phyloP scores from a whole-genome alignment of 345 rosid genomes.

The Gynandropsis gynandra region DNA sequence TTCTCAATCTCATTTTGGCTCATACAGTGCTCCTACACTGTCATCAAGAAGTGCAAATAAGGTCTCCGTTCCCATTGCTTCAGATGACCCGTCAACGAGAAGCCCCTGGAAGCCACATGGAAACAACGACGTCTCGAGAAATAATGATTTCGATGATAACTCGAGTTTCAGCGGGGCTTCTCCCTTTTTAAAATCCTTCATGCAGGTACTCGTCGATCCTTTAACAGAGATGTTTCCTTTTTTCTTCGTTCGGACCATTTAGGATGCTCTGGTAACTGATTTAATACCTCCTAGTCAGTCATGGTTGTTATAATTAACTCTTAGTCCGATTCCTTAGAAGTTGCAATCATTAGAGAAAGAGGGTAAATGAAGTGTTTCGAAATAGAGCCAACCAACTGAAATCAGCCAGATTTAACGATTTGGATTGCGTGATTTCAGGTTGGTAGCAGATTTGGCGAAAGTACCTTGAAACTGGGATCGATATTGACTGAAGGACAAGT shows the following conservation, averaged over 20 bases:
- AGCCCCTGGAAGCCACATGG: slow-evolving; percentile 57
- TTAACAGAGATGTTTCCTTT: too few relatives aligned
- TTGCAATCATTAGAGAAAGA: too few relatives aligned
- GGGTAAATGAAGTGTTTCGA: neutral
- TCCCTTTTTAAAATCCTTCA: slow-evolving; percentile 80
- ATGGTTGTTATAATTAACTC: too few relatives aligned
- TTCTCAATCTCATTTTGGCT: slow-evolving; percentile 2
- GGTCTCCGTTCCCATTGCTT: slow-evolving; percentile 41
- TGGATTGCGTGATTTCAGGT: slow-evolving; percentile 40
- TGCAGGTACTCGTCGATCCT: slow-evolving; percentile 58
- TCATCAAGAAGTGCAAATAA: slow-evolving; percentile 64
- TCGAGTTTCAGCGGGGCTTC: slow-evolving; percentile 73
- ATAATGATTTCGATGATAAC: slow-evolving; percentile 54
- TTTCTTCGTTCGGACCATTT: neutral
- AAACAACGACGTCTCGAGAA: slow-evolving; percentile 59
- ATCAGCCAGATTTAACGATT: too few relatives aligned
- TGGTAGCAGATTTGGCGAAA: slow-evolving; percentile 95
- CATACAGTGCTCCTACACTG: slow-evolving; percentile 70
- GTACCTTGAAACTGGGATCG: slow-evolving; percentile 88
- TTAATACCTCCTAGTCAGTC: too few relatives aligned
- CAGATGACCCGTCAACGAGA: slow-evolving; percentile 49
- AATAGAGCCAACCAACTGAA: too few relatives aligned
- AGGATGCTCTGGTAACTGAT: too few relatives aligned
- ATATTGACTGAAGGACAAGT: slow-evolving; percentile 94
- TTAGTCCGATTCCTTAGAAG: too few relatives aligned